Evolutionary conservation across 2,329 filamentous ascomycete genomes (phyloP), one percentile per base, ranked within the genome.

Genomic region (Ascochyta fabae): DNA sequence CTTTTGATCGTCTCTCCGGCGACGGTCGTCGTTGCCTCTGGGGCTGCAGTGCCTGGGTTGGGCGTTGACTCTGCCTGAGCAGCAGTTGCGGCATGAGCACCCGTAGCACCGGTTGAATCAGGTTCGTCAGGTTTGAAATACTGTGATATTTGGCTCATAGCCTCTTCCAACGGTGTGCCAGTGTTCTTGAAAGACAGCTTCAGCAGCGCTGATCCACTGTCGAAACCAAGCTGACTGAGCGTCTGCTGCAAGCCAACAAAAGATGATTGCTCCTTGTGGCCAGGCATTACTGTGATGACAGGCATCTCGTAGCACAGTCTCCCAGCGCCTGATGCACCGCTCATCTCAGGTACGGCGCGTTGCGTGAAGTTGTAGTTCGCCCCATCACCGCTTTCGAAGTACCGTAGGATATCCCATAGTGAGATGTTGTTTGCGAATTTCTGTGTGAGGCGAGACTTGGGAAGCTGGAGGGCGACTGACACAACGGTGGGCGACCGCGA

Each of bases 211-310:
- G 85, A 94, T 6, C 95, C 94, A 43, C 86, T 88, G 71, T 93
- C 96, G 68, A 96, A 88, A 0, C 95, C 95, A 16, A 98, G 79
- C 73, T 96, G 91, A 5, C 87, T 88, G 41, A 99, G 77, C 1
- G 91, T 93, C 81, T 96, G 96, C 74, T 97, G 92, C 54, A 98
- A 83, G 68, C 96, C 93, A 16, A 81, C 81, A 66, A 98, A 91
- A 0, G 85, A 87, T 3, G 88, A 84, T 15, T 96, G 77, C 64
- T 94, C 91, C 66, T 91, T 84, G 52, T 75, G 73, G 19, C 65
- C 67, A 9, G 89, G 91, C 83, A 96, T 88, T 60, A 96, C 85
- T 61, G 93, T 89, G 50, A 98, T 77, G 15, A 92, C 87, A 0
- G 95, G 95, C 61, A 87, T 89, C 77, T 98, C 91, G 69, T 97